Conservation (phyloP, 805 yeast species). For the Gaillardinia entomophila region DNA sequence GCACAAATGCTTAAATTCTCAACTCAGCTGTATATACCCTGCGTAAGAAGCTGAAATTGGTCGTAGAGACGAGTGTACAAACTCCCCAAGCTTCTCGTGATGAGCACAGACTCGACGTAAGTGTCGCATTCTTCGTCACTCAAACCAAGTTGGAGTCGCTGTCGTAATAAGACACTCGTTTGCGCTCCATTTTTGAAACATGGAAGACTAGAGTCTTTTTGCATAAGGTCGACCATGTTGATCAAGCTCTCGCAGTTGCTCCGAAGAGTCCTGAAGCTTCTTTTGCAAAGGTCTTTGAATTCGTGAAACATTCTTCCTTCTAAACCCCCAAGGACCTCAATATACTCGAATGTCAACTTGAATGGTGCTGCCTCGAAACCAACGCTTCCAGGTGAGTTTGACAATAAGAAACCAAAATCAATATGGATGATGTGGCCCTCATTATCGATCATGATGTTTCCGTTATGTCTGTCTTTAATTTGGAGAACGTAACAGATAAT, state of each 20-base stretch:
- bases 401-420: slow-evolving; percentile 89
- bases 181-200: slow-evolving; percentile 87
- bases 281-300: slow-evolving; percentile 60
- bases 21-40: slow-evolving; percentile 84
- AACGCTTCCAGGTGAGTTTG: slow-evolving; percentile 94
- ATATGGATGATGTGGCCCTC: slow-evolving; percentile 95
- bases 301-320: slow-evolving; percentile 54
- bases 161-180: slow-evolving; percentile 72
- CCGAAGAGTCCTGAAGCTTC: slow-evolving; percentile 70
- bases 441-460: slow-evolving; percentile 93
- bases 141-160: slow-evolving; percentile 75
- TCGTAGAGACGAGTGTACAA: slow-evolving; percentile 89
- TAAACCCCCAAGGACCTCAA: slow-evolving; percentile 80
- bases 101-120: slow-evolving; percentile 72
- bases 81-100: slow-evolving; percentile 80
- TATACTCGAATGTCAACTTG: slow-evolving; percentile 83
- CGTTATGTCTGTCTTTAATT: slow-evolving; percentile 94
- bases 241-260: slow-evolving; percentile 69
- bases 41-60: slow-evolving; percentile 90
- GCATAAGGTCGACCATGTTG: slow-evolving; percentile 89
- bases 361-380: slow-evolving; percentile 98
- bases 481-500: slow-evolving; percentile 85
- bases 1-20: no score
- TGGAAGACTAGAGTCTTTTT: slow-evolving; percentile 81
- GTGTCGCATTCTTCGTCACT: slow-evolving; percentile 65